A percentile compares a stretch with the other conserved stretches of the same genome.
Conservation (phyloP, 179 eudicot genomes). For the Heliamphora pulchella region DNA sequence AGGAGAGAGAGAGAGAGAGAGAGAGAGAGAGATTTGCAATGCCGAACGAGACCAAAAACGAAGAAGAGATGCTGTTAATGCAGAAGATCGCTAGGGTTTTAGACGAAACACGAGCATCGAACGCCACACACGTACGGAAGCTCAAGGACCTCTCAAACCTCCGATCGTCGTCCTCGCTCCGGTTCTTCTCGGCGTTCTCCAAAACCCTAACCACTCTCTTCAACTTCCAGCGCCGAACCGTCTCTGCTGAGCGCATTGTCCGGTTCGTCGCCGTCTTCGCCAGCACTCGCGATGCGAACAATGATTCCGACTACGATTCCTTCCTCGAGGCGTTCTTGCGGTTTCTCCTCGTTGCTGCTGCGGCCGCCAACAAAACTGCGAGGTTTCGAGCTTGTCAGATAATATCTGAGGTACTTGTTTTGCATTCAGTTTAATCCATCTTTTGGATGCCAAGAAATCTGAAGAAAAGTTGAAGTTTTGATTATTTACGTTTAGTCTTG, state of each 20-base stretch:
- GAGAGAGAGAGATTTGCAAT: conserved; percentile 18
- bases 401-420: conserved; percentile 60
- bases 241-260: conserved; percentile 61
- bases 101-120: conserved; percentile 51
- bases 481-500: background rate
- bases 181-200: conserved; percentile 54
- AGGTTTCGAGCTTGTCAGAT: conserved; percentile 85
- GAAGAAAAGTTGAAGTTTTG: background rate
- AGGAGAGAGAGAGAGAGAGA: conserved; percentile 1
- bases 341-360: conserved; percentile 54
- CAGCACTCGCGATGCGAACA: conserved; percentile 20
- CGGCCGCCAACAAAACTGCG: conserved; percentile 55
- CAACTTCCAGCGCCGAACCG: conserved; percentile 51
- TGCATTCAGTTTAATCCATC: background rate
- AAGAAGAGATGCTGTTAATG: conserved; percentile 15
- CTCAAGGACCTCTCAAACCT: conserved; percentile 74
- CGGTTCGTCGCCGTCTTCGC: conserved; percentile 64
- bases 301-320: conserved; percentile 17
- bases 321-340: conserved; percentile 55
- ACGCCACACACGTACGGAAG: conserved; percentile 79
- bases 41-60: conserved; percentile 17
- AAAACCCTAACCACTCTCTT: conserved; percentile 53
- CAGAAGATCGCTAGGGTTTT: conserved; percentile 45
- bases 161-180: conserved; percentile 34
- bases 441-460: background rate